Percentiles rank a stretch among this genome's conserved stretches.
Evolutionary conservation across 106 monocot species (phyloP).

Genomic region (Agapanthus africanus): DNA sequence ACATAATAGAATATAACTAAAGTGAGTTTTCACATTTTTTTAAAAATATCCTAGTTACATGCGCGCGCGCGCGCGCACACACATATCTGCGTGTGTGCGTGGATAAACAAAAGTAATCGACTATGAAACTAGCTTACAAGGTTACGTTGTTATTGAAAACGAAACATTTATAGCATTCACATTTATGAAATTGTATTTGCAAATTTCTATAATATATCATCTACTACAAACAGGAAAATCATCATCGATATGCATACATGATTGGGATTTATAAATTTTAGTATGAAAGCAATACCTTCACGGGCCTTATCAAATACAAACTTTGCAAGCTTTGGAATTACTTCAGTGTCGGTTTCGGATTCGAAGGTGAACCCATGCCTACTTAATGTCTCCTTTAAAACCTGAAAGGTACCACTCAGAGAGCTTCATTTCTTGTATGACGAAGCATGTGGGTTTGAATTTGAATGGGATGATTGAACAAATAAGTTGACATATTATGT

Average conservation of each 20-base stretch:
- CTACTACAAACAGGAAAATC: too few relatives aligned
- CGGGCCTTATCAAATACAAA: slow-evolving; percentile 79
- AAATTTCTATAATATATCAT: too few relatives aligned
- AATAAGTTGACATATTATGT: neutral
- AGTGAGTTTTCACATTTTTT: too few relatives aligned
- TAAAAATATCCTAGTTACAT: too few relatives aligned
- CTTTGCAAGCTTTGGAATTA: slow-evolving; percentile 92
- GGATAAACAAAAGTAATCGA: too few relatives aligned
- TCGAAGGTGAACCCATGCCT: slow-evolving; percentile 86
- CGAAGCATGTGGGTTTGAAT: neutral
- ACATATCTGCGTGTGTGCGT: too few relatives aligned
- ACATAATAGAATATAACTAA: too few relatives aligned
- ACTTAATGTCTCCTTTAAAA: slow-evolving; percentile 79
- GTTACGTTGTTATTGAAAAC: too few relatives aligned
- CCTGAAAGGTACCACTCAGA: slow-evolving; percentile 24
- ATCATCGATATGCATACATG: neutral
- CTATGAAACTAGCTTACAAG: too few relatives aligned
- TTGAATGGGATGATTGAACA: neutral
- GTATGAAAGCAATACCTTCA: slow-evolving; percentile 42
- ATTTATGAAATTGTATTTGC: too few relatives aligned
- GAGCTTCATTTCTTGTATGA: neutral
- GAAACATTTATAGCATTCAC: too few relatives aligned
- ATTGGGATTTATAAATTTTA: neutral
- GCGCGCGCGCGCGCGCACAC: too few relatives aligned
- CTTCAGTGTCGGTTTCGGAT: slow-evolving; percentile 96